A percentile compares a stretch with the other conserved stretches of the same genome.
These are phyloP conservation scores for Pseudevernia furfuracea DNA, from an alignment of 495 filamentous ascomycete species.

Conservation along the genomic window DNA sequence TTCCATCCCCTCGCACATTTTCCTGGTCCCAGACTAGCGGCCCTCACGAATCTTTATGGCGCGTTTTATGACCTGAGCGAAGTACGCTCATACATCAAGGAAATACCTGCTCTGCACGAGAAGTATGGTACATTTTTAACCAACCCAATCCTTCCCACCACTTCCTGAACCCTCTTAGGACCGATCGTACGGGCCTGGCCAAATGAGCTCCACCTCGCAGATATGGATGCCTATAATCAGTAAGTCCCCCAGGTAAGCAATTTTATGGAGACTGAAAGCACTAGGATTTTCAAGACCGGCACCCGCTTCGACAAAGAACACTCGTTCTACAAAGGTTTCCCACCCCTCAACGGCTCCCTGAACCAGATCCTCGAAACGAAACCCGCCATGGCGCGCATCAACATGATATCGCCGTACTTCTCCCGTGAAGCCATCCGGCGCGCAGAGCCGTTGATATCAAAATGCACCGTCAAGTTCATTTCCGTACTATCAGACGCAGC, in stretches of 20 bases:
- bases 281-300: constrained; percentile 5
- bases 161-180: neutral
- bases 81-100: neutral
- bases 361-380: constrained; percentile 1
- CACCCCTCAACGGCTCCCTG: neutral
- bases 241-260: neutral
- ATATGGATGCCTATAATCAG: constrained; percentile 11
- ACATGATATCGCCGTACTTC: constrained; percentile 10
- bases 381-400: neutral
- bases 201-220: constrained; percentile 6
- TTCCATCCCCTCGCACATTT: constrained; percentile 31
- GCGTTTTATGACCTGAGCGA: constrained; percentile 13
- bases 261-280: neutral
- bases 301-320: neutral
- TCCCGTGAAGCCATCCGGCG: constrained; percentile 8
- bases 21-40: constrained; percentile 30
- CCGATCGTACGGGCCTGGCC: constrained; percentile 10
- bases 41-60: constrained; percentile 25
- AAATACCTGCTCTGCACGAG: neutral
- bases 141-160: neutral
- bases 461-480: neutral
- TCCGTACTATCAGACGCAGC: neutral
- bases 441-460: constrained; percentile 1
- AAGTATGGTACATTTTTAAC: neutral
- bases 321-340: neutral